A percentile compares a stretch with the other conserved stretches of the same genome.
phyloP scores from a whole-genome alignment of 1,139 yeast genomes.

The Lodderomyces metapsilosis region DNA sequence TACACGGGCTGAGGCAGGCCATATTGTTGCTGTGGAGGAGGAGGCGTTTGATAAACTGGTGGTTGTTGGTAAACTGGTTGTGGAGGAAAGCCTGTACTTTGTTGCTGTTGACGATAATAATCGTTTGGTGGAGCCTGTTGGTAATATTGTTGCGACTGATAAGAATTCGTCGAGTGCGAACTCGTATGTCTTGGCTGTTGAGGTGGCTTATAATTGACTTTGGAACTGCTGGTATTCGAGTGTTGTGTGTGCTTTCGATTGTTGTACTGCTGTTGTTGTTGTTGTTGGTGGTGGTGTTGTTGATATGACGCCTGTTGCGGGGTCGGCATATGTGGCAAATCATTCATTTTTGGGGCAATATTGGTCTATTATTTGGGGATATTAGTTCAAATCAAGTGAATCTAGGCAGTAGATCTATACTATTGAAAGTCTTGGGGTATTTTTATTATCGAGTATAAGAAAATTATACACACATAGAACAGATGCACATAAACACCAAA shows the following conservation, averaged over 20 bases:
- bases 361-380: background rate
- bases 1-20: slow-evolving; percentile 16
- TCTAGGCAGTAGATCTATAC: background rate
- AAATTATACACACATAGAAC: no score
- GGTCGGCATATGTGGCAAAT: slow-evolving; percentile 48
- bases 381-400: background rate
- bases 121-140: slow-evolving; percentile 8
- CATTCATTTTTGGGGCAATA: slow-evolving; percentile 24
- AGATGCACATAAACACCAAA: no score
- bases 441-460: no score
- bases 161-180: background rate
- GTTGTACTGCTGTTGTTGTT: slow-evolving; percentile 16
- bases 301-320: slow-evolving; percentile 39
- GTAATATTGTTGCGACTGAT: slow-evolving; percentile 1
- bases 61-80: slow-evolving; percentile 10
- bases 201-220: slow-evolving; percentile 5
- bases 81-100: slow-evolving; percentile 2
- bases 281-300: slow-evolving; percentile 16
- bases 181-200: slow-evolving; percentile 3
- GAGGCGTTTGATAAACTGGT: slow-evolving; percentile 7
- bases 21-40: slow-evolving; percentile 8
- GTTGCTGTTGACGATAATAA: slow-evolving; percentile 6
- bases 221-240: background rate
- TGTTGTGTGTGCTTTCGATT: slow-evolving; percentile 8
- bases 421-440: no score